Evolutionary conservation across 1,284 basidiomycete genomes (phyloP).

Genomic region (Cryptococcus floricola): DNA sequence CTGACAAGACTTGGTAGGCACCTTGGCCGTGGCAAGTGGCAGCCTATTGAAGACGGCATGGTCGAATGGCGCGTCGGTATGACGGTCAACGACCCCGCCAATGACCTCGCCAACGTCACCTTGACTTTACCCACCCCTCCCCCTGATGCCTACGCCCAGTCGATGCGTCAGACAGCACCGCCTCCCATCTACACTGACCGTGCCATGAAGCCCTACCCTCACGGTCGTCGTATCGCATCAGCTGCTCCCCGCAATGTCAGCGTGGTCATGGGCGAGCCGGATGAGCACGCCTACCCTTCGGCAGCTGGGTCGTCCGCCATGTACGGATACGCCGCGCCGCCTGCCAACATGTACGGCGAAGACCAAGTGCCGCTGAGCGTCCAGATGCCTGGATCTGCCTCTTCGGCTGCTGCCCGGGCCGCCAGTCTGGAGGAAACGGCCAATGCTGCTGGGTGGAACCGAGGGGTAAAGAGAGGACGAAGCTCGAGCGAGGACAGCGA

Average conservation of each 20-base stretch:
- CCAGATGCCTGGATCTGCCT: slow-evolving; percentile 20
- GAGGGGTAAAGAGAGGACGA: too few species aligned
- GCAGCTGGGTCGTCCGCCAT: slow-evolving; percentile 4
- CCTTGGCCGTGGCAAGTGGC: slow-evolving; percentile 44
- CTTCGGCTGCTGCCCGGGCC: not conserved
- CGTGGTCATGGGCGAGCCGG: slow-evolving; percentile 24
- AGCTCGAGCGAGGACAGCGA: not conserved
- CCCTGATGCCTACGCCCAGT: slow-evolving; percentile 14
- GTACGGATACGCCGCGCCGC: slow-evolving; percentile 5
- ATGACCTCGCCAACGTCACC: slow-evolving; percentile 37
- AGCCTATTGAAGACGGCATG: slow-evolving; percentile 40
- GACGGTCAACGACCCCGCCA: slow-evolving; percentile 37
- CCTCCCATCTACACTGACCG: slow-evolving; percentile 7
- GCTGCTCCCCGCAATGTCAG: slow-evolving; percentile 19
- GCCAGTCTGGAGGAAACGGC: not conserved
- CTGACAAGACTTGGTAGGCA: slow-evolving; percentile 15
- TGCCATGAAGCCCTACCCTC: slow-evolving; percentile 24
- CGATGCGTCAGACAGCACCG: slow-evolving; percentile 10
- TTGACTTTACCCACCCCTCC: slow-evolving; percentile 36
- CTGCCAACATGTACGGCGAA: slow-evolving; percentile 36
- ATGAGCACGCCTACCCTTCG: slow-evolving; percentile 6
- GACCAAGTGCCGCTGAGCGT: slow-evolving; percentile 35
- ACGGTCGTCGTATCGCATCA: slow-evolving; percentile 13
- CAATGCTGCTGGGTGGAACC: not conserved
- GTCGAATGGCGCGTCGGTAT: slow-evolving; percentile 37